Percentiles rank a stretch among this genome's conserved stretches.
Conservation (phyloP, 306 rosid genomes). For the Rosa multiflora region DNA sequence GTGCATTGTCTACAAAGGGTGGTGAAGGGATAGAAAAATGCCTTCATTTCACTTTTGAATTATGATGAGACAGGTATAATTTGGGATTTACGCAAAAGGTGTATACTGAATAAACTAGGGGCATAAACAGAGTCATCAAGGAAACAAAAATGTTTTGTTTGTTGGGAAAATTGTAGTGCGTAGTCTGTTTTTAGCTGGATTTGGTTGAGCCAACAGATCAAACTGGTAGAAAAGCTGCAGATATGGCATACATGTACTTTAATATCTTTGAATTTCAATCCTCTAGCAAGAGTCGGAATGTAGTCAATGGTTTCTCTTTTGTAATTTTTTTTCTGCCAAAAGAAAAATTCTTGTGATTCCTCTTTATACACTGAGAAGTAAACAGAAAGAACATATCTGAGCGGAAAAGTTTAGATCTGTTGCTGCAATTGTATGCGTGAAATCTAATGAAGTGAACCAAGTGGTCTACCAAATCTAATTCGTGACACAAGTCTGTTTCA, state of each 20-base stretch:
- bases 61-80: not conserved
- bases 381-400: not conserved
- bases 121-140: not conserved
- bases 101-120: not conserved
- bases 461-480: too few relatives aligned
- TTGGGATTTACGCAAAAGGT: not conserved
- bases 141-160: not conserved
- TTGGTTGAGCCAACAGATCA: not conserved
- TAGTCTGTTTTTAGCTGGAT: not conserved
- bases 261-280: not conserved
- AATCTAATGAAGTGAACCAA: too few relatives aligned
- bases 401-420: too few relatives aligned
- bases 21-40: not conserved
- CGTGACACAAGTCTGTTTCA: too few relatives aligned
- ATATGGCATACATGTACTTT: not conserved
- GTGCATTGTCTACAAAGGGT: not conserved
- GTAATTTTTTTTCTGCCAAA: not conserved
- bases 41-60: not conserved
- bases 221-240: not conserved
- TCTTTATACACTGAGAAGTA: not conserved
- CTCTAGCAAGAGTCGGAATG: not conserved
- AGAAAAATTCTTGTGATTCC: not conserved
- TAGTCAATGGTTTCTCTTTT: not conserved
- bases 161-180: not conserved
- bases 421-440: too few relatives aligned